Evolutionary conservation across 2,329 filamentous ascomycete genomes (phyloP).

Genomic region (Cladosporium cucumerinum): DNA sequence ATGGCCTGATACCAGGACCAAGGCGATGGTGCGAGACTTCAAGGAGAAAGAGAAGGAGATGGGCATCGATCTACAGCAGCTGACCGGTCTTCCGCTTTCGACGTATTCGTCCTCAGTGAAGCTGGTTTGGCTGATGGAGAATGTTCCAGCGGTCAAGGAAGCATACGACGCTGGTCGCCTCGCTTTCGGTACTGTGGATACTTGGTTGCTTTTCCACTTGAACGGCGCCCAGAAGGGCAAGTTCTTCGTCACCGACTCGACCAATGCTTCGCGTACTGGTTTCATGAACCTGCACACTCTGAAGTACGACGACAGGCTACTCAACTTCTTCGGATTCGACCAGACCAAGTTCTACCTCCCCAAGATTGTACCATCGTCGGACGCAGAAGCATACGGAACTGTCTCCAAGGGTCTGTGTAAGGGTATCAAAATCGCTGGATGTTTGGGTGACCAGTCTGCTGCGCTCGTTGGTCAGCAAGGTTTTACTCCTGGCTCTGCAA

Average conservation of each 20-base stretch:
- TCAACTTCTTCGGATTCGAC: constrained; percentile 77
- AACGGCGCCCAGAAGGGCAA: constrained; percentile 67
- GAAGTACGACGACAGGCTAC: constrained; percentile 70
- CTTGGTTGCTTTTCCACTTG: constrained; percentile 78
- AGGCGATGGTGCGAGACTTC: constrained; percentile 70
- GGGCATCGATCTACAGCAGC: constrained; percentile 54
- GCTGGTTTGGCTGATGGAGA: constrained; percentile 72
- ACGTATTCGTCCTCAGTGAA: constrained; percentile 85
- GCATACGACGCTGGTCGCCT: constrained; percentile 72
- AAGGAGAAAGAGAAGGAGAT: constrained; percentile 49
- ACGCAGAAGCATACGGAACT: constrained; percentile 64
- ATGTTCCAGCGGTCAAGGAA: constrained; percentile 63
- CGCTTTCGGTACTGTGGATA: constrained; percentile 82
- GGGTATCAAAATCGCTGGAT: constrained; percentile 71
- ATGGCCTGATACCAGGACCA: constrained; percentile 81
- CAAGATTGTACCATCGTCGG: constrained; percentile 75
- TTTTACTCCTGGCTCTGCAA: constrained; percentile 73
- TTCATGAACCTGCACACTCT: constrained; percentile 85
- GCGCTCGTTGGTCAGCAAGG: constrained; percentile 70
- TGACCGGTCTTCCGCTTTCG: constrained; percentile 76
- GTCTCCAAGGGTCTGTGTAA: constrained; percentile 58
- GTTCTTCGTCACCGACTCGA: constrained; percentile 75
- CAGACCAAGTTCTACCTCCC: constrained; percentile 67
- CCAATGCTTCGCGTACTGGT: constrained; percentile 88
- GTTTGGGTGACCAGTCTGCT: constrained; percentile 80